A percentile compares a stretch with the other conserved stretches of the same genome.
phyloP scores from a whole-genome alignment of 1,139 yeast species.

The Tardiomyces depauwii region DNA sequence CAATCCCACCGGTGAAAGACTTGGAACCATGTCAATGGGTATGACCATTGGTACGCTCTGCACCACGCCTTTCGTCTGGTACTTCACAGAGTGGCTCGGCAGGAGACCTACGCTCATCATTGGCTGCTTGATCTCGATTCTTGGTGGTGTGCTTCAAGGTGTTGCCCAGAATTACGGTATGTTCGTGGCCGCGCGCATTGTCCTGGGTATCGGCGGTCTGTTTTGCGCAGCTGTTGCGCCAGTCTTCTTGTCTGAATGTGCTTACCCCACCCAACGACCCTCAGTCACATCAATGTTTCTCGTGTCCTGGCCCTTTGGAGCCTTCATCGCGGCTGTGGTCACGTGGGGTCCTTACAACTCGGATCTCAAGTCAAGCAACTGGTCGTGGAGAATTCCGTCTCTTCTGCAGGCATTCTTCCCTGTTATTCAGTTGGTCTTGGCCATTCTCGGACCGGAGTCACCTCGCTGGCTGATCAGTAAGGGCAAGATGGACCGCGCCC shows the following conservation, averaged over 20 bases:
- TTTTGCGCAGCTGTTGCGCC: slow-evolving; percentile 29
- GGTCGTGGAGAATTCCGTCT: slow-evolving; percentile 37
- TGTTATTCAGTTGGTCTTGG: slow-evolving; percentile 20
- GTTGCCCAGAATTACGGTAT: slow-evolving; percentile 32
- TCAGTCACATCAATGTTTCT: slow-evolving; percentile 36
- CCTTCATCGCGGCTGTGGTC: slow-evolving; percentile 44
- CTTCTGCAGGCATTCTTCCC: slow-evolving; percentile 32
- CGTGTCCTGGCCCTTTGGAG: slow-evolving; percentile 43
- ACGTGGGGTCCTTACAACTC: slow-evolving; percentile 34
- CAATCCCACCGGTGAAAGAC: slow-evolving; percentile 31
- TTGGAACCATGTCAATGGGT: slow-evolving; percentile 41
- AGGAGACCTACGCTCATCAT: slow-evolving; percentile 32
- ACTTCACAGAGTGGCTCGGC: slow-evolving; percentile 36
- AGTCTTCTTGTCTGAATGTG: slow-evolving; percentile 28
- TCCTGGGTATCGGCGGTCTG: slow-evolving; percentile 39
- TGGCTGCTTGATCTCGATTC: slow-evolving; percentile 32
- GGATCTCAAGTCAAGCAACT: slow-evolving; percentile 12
- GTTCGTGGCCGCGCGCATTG: slow-evolving; percentile 34
- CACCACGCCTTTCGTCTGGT: slow-evolving; percentile 12
- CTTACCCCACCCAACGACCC: slow-evolving; percentile 35
- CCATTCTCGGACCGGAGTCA: slow-evolving; percentile 40
- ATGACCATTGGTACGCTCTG: slow-evolving; percentile 37
- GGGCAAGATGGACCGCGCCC: slow-evolving; percentile 41
- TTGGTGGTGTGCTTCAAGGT: slow-evolving; percentile 38
- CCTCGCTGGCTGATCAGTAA: slow-evolving; percentile 63